Evolutionary conservation across 2,329 filamentous ascomycete species (phyloP), one percentile per base, ranked within the genome.

Genomic region (Penicillium occitanis): DNA sequence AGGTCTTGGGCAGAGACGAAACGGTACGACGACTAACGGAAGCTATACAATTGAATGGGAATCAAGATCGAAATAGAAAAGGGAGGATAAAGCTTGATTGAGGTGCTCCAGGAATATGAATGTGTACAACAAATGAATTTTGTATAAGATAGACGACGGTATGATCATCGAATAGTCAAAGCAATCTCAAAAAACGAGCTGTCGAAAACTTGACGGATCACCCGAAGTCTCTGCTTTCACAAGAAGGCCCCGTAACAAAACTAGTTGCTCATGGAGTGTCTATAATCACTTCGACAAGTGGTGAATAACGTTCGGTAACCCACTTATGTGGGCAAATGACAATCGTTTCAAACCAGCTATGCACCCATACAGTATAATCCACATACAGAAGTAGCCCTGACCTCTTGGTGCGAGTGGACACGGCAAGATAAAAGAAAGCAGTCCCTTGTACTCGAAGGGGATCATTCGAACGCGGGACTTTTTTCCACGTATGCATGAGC

Each of bases 1-100:
- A 73, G 13, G 80, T 87, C 22, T 72, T 89, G 25, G 87, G 87
- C 0, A 81, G 80, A 57, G 76, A 82, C 2, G 84, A 86, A 71
- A 82, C 80, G 10, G 68, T 85, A 22, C 72, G 74, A 58, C 77
- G 85, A 59, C 68, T 85, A n/a, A 69, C 75, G 57, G 77, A 81
- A 63, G 79, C 81, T 5, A 78, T 74, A 57, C 64, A 70, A 14
- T 59, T 75, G 65, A 80, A 48, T 19, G 69, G 57, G 37, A 63
- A 57, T 69, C 50, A 58, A 58, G 62, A 37, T 37, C 53, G 53
- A 7, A 40, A 25, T 33, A 57, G 53, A 30, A 42, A 10, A 42
- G 61, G 48, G 48, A 55, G 22, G 25, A 63, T 63, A 63, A 63
- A 63, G 48, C 35, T 63, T 51, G 22, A 42, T 44, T 63, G 35